phyloP scores from a whole-genome alignment of 495 filamentous ascomycete species.

The Evansstolkia leycettana region DNA sequence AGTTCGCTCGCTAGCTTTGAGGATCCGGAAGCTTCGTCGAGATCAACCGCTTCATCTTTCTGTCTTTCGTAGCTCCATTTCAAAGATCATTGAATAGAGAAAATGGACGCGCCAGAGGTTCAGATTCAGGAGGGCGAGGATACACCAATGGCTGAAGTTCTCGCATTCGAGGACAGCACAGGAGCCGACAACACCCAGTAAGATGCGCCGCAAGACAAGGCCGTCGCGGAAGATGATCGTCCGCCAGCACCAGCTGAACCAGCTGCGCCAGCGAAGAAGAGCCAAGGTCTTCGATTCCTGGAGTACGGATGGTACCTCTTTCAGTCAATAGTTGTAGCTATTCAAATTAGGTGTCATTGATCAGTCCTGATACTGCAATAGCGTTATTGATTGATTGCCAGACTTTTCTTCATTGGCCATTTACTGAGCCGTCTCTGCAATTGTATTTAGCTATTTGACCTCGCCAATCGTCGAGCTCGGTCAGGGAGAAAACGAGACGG shows the following conservation, averaged over 20 bases:
- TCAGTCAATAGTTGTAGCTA: not conserved
- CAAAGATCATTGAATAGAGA: not conserved
- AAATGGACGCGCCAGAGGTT: not conserved
- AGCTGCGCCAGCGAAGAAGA: slow-evolving; percentile 12
- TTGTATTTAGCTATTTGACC: slow-evolving; percentile 36
- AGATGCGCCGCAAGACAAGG: slow-evolving; percentile 7
- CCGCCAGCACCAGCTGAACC: slow-evolving; percentile 8
- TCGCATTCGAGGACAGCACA: not conserved
- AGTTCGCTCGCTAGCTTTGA: no score
- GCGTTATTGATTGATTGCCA: not conserved
- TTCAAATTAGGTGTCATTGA: not conserved
- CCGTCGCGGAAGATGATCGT: not conserved
- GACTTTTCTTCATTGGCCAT: not conserved
- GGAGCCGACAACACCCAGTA: slow-evolving; percentile 12
- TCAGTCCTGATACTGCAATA: no score
- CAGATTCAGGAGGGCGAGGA: not conserved
- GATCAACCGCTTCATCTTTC: no score
- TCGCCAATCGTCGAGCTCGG: slow-evolving; percentile 77
- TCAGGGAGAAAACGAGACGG: slow-evolving; percentile 40
- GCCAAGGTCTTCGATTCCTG: slow-evolving; percentile 17
- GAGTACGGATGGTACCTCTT: slow-evolving; percentile 23
- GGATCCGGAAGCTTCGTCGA: no score
- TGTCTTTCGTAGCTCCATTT: no score
- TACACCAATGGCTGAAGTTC: slow-evolving; percentile 1
- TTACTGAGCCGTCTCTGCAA: slow-evolving; percentile 3